Conservation (phyloP, 805 yeast species). For the Wickerhamiella parazyma region DNA sequence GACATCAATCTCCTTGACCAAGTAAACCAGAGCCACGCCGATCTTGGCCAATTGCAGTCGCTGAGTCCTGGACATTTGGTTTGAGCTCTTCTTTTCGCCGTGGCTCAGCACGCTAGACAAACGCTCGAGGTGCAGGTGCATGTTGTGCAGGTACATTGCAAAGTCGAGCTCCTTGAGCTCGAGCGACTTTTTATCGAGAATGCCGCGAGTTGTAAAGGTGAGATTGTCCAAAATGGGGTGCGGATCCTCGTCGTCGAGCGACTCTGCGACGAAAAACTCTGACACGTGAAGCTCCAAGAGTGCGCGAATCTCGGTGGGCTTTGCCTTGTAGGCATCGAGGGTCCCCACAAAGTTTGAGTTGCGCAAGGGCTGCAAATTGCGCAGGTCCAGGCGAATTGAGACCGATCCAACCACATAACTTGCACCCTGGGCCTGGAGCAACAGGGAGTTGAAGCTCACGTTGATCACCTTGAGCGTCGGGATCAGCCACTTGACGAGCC, state of each 20-base stretch:
- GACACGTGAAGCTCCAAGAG: constrained; percentile 17
- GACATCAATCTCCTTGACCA: constrained; percentile 27
- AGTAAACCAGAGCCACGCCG: constrained; percentile 22
- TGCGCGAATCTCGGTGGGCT: constrained; percentile 23
- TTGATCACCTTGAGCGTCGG: constrained; percentile 21
- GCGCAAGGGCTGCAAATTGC: constrained; percentile 18
- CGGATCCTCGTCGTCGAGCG: constrained; percentile 22
- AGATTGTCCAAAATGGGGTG: constrained; percentile 24
- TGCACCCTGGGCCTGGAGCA: constrained; percentile 19
- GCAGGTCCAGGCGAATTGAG: constrained; percentile 22
- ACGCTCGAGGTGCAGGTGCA: constrained; percentile 18
- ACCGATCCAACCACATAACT: constrained; percentile 22
- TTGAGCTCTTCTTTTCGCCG: not conserved
- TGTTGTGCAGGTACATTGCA: constrained; percentile 21
- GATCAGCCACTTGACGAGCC: constrained; percentile 16
- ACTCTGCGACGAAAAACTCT: constrained; percentile 23
- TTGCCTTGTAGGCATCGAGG: constrained; percentile 22
- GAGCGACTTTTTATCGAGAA: constrained; percentile 22
- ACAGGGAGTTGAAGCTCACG: constrained; percentile 18
- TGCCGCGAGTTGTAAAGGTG: constrained; percentile 23
- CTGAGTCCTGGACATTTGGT: constrained; percentile 11
- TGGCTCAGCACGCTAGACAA: constrained; percentile 13
- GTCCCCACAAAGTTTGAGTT: constrained; percentile 25
- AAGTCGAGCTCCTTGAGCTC: constrained; percentile 24
- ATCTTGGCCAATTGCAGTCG: constrained; percentile 16